These are phyloP conservation scores for Microsporum audouinii DNA, from an alignment of 2,329 filamentous ascomycete genomes.

Conservation along the genomic window DNA sequence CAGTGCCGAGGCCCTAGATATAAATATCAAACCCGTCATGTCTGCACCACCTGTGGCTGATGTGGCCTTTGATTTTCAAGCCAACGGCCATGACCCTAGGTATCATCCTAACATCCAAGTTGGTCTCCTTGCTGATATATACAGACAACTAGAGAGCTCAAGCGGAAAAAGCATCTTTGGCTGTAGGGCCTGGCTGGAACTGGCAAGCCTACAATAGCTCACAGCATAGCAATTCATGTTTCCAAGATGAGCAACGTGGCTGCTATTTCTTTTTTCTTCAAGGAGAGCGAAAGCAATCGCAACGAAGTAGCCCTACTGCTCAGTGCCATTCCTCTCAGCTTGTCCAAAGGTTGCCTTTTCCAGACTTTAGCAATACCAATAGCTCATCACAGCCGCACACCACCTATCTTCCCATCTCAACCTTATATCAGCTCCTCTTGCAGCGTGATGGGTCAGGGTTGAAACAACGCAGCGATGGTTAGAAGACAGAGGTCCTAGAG, in stretches of 20 bases:
- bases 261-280: slow-evolving; percentile 21
- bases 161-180: slow-evolving; percentile 18
- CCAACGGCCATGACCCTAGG: neutral
- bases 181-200: slow-evolving; percentile 21
- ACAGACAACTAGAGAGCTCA: slow-evolving; percentile 10
- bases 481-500: neutral
- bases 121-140: slow-evolving; percentile 16
- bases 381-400: neutral
- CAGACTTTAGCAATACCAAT: neutral
- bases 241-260: slow-evolving; percentile 5
- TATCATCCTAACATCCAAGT: slow-evolving; percentile 16
- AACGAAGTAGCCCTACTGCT: slow-evolving; percentile 5
- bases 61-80: neutral
- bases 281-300: slow-evolving; percentile 10
- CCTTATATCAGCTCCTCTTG: neutral
- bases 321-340: slow-evolving; percentile 2
- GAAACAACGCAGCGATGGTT: neutral
- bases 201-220: slow-evolving; percentile 21
- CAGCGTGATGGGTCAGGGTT: neutral
- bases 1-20: neutral
- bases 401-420: neutral
- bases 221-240: slow-evolving; percentile 14
- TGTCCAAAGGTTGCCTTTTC: neutral
- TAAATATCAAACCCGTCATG: neutral
- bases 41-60: neutral